Conservation (phyloP, 2,329 filamentous ascomycete species). For the Ceratocystis cacaofunesta region DNA sequence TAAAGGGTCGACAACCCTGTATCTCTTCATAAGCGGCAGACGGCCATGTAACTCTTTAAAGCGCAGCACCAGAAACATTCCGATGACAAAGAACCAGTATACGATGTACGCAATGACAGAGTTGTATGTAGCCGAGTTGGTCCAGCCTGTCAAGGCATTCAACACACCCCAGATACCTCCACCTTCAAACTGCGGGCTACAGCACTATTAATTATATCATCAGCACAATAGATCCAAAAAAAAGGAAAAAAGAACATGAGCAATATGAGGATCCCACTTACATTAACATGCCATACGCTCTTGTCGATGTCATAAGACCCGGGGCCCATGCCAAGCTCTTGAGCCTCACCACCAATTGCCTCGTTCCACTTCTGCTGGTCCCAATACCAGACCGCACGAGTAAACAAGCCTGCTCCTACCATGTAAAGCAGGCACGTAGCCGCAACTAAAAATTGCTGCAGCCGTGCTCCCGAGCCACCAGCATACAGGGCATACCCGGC, state of each 20-base stretch:
- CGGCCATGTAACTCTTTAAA: conserved; percentile 41
- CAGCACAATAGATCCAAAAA: background rate
- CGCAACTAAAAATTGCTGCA: conserved; percentile 63
- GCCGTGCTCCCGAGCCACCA: conserved; percentile 29
- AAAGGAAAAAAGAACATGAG: too few relatives aligned
- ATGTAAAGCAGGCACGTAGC: conserved; percentile 77
- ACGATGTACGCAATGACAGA: conserved; percentile 77
- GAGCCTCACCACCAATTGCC: conserved; percentile 42
- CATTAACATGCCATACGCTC: conserved; percentile 72
- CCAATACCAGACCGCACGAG: conserved; percentile 59
- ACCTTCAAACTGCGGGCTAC: conserved; percentile 56
- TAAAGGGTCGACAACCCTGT: background rate
- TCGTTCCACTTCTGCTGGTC: conserved; percentile 56
- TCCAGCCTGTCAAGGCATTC: conserved; percentile 75
- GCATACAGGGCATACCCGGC: conserved; percentile 67
- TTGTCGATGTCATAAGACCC: conserved; percentile 67
- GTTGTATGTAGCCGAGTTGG: conserved; percentile 75
- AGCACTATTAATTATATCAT: conserved; percentile 41
- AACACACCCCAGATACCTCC: conserved; percentile 76
- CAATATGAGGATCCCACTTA: conserved; percentile 27
- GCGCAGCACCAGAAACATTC: conserved; percentile 47
- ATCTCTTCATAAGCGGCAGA: conserved; percentile 13
- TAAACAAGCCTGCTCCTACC: conserved; percentile 70
- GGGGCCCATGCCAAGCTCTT: conserved; percentile 40
- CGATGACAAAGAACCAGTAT: conserved; percentile 64